Conservation (phyloP, 495 filamentous ascomycete species). For the Pyronema omphalodes region DNA sequence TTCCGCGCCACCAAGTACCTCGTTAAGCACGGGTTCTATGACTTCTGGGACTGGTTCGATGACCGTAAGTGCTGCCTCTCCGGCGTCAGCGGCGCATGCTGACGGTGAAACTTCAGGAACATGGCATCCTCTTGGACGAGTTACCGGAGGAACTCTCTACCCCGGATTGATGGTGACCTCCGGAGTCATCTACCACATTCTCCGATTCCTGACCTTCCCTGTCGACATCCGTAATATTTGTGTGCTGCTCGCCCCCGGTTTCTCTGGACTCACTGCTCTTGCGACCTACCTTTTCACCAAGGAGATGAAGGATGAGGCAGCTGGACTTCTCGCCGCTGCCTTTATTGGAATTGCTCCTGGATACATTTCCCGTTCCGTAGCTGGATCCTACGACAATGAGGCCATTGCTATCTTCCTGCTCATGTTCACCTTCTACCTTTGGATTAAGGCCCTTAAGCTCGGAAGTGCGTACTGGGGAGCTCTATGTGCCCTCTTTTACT, state of each 20-base stretch:
- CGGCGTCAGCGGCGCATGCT: not conserved
- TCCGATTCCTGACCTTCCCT: conserved; percentile 78
- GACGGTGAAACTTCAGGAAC: conserved; percentile 39
- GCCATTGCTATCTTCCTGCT: conserved; percentile 97
- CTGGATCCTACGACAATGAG: conserved; percentile 98
- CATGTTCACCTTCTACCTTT: conserved; percentile 96
- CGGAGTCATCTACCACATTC: conserved; percentile 85
- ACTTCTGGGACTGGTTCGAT: conserved; percentile 99
- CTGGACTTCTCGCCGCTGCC: conserved; percentile 77
- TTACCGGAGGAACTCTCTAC: conserved; percentile 96
- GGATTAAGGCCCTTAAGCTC: conserved; percentile 95
- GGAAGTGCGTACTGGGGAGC: conserved; percentile 94
- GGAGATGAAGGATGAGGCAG: conserved; percentile 87
- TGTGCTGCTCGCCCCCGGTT: conserved; percentile 86
- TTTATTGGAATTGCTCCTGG: conserved; percentile 98
- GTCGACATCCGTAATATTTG: conserved; percentile 99
- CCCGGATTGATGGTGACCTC: conserved; percentile 99
- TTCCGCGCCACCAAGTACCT: conserved; percentile 97
- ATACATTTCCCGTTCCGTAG: conserved; percentile 94
- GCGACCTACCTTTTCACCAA: conserved; percentile 92
- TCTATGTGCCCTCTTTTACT: conserved; percentile 89
- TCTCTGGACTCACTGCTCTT: conserved; percentile 85
- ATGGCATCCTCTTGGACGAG: conserved; percentile 97
- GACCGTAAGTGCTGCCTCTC: conserved; percentile 45
- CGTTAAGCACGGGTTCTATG: conserved; percentile 89